phyloP scores from a whole-genome alignment of 495 filamentous ascomycete genomes.

The Pyrenula massariospora region DNA sequence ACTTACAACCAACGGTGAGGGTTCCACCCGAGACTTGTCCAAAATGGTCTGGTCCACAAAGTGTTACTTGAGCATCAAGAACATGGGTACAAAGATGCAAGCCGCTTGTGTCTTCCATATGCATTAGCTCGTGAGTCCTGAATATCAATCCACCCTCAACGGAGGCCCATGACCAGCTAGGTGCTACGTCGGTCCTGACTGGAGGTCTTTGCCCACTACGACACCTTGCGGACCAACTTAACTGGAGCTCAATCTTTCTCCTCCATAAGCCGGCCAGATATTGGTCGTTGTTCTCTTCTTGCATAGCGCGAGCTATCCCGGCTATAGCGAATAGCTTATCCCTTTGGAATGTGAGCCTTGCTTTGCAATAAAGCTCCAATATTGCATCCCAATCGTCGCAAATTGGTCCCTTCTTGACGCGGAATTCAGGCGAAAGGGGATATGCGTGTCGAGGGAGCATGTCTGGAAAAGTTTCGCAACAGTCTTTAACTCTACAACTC shows the following conservation, averaged over 20 bases:
- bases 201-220: neutral
- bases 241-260: neutral
- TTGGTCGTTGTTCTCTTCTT: conserved; percentile 6
- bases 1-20: neutral
- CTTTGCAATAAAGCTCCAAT: neutral
- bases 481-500: neutral
- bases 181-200: neutral
- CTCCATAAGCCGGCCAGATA: conserved; percentile 25
- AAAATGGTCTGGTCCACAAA: neutral
- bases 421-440: neutral
- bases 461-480: neutral
- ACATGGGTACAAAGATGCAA: neutral
- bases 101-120: too few relatives aligned
- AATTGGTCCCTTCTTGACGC: neutral
- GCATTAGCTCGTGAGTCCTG: neutral
- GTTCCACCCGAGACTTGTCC: neutral
- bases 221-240: neutral
- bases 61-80: neutral
- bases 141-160: neutral
- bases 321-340: conserved; percentile 20
- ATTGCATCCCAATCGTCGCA: neutral
- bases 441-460: neutral
- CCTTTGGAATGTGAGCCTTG: conserved; percentile 10
- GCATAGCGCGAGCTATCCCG: conserved; percentile 13
- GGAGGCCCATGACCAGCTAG: neutral